A percentile compares a stretch with the other conserved stretches of the same genome.
phyloP scores from a whole-genome alignment of 805 yeast genomes.

The Metschnikowia kofuensis region DNA sequence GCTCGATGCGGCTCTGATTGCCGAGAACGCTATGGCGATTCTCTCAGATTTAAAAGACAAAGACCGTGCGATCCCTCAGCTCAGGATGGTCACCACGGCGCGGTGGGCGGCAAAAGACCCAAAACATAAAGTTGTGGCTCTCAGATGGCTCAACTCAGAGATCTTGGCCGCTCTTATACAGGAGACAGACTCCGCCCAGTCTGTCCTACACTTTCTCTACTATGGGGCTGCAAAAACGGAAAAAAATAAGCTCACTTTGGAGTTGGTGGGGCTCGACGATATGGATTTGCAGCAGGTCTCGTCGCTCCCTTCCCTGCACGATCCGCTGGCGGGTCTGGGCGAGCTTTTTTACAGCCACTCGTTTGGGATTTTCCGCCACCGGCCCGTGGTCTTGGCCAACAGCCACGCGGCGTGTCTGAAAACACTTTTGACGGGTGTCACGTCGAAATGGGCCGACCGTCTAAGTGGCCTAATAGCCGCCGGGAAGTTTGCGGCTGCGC shows the following conservation, averaged over 20 bases:
- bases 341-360: slow-evolving; percentile 17
- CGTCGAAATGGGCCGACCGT: slow-evolving; percentile 69
- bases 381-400: slow-evolving; percentile 20
- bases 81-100: slow-evolving; percentile 25
- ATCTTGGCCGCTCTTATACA: slow-evolving; percentile 25
- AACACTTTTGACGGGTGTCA: slow-evolving; percentile 54
- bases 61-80: slow-evolving; percentile 31
- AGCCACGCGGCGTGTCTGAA: slow-evolving; percentile 10
- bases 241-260: background rate
- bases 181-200: slow-evolving; percentile 5
- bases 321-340: slow-evolving; percentile 20
- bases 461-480: slow-evolving; percentile 46
- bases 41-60: slow-evolving; percentile 35
- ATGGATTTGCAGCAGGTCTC: slow-evolving; percentile 11
- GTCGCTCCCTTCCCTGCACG: slow-evolving; percentile 16
- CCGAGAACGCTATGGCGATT: slow-evolving; percentile 24
- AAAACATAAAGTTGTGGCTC: slow-evolving; percentile 34
- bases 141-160: slow-evolving; percentile 51
- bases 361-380: slow-evolving; percentile 23
- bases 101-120: slow-evolving; percentile 20
- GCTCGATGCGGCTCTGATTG: slow-evolving; percentile 37
- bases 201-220: slow-evolving; percentile 8
- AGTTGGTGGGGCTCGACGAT: slow-evolving; percentile 11
- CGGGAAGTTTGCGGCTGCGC: slow-evolving; percentile 53
- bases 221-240: background rate